Base-by-base conservation (phyloP, 192 early-diverging fungal genomes). In the Lobosporangium transversale region DNA sequence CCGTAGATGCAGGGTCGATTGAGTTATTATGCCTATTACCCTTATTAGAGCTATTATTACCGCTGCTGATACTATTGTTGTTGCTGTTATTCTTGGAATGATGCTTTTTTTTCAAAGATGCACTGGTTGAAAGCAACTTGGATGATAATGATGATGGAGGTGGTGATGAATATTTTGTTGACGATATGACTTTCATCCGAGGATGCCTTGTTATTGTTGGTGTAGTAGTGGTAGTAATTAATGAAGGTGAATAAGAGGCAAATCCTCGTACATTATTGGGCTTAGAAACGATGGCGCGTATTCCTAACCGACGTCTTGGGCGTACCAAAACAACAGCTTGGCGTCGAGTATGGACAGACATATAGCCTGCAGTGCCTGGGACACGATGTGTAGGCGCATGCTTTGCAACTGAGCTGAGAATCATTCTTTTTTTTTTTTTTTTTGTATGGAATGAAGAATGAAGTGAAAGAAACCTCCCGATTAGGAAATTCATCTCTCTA, bases 271-370 rank as follows among this genome's bases (percentile, higher is more conserved):
- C 42, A n/a, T 32, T 14, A n/a, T 32, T 14, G 51, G 66, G 48
- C 42, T 58, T 58, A 4, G 33, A 42, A 10, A 65, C 12, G 43
- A 54, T 42, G 3, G 29, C 62, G 24, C 59, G 62, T 10, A 62
- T 65, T 31, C 70, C 55, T 1, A 62, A 31, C 18, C 70, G 70
- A 36, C 61, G 54, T 36, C 37, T 62, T 6, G 61, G 45, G 20
- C 53, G 43, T 24, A 45, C 14, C n/a, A 27, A 53, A 5, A 53
- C 50, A 29, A 43, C 29, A 36, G 23, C 31, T 15, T 12, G 37
- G 37, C 35, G 23, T 14, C 29, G 7, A 18, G 53, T 17, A 23
- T 31, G 14, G 36, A 14, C 12, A 10, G 53, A 21, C 1, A 35
- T 26, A 45, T 29, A 6, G 30, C 52, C 53, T 40, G 49, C 40